Percentiles rank a stretch among this genome's conserved stretches.
Evolutionary conservation across 805 yeast genomes (phyloP).

Genomic region (Schizosaccharomyces lindneri): DNA sequence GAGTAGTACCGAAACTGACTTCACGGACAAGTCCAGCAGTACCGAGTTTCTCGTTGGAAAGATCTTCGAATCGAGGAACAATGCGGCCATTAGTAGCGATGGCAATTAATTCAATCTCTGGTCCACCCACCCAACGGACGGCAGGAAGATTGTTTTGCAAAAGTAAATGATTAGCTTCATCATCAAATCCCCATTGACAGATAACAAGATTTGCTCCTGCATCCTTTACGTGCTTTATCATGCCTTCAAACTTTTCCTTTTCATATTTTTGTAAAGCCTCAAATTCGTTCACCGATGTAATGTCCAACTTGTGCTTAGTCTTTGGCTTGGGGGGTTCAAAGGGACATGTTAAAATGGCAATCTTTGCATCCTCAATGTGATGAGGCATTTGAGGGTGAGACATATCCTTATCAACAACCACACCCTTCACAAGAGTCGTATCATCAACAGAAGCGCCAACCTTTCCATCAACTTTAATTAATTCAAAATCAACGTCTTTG

Average conservation of each 20-base stretch:
- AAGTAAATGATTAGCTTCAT: conserved; percentile 85
- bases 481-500: conserved; percentile 88
- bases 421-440: conserved; percentile 68
- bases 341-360: conserved; percentile 92
- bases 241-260: conserved; percentile 66
- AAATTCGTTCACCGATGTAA: conserved; percentile 82
- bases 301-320: conserved; percentile 90
- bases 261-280: conserved; percentile 76
- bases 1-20: conserved; percentile 83
- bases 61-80: conserved; percentile 90
- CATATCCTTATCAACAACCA: conserved; percentile 81
- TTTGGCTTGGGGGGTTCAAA: conserved; percentile 99
- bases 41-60: conserved; percentile 61
- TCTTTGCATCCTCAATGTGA: conserved; percentile 46
- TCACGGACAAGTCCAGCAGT: conserved; percentile 66
- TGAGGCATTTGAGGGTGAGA: conserved; percentile 98
- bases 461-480: conserved; percentile 84
- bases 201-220: conserved; percentile 91
- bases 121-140: conserved; percentile 97
- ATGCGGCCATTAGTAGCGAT: conserved; percentile 94
- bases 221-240: conserved; percentile 65
- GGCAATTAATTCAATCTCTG: conserved; percentile 81
- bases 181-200: conserved; percentile 99
- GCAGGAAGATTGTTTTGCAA: conserved; percentile 79
- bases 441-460: conserved; percentile 86